These are phyloP conservation scores for Hymenoscyphus fructigenus DNA, from an alignment of 2,329 filamentous ascomycete species.

Conservation along the genomic window DNA sequence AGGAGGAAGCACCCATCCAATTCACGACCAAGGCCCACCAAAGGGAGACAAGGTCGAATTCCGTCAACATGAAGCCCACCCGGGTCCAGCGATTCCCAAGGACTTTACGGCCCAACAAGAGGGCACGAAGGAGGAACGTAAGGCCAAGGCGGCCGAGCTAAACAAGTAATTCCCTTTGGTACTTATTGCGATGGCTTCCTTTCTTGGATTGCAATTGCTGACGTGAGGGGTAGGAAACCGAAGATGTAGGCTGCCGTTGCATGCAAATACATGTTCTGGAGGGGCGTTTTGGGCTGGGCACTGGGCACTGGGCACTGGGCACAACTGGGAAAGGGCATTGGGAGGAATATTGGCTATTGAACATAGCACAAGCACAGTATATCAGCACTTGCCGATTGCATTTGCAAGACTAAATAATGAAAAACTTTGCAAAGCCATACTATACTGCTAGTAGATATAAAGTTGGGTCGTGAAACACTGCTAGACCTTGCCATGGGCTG, in stretches of 20 bases:
- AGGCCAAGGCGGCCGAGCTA: slow-evolving; percentile 62
- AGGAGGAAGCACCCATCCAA: slow-evolving; percentile 39
- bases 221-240: slow-evolving; percentile 4
- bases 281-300: neutral
- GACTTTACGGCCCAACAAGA: slow-evolving; percentile 54
- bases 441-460: neutral
- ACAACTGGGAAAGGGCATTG: neutral
- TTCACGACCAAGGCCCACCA: slow-evolving; percentile 38
- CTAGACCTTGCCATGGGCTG: neutral
- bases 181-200: slow-evolving; percentile 16
- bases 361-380: no score
- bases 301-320: neutral
- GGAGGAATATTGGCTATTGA: neutral
- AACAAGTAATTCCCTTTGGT: slow-evolving; percentile 51
- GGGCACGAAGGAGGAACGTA: slow-evolving; percentile 67
- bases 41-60: slow-evolving; percentile 50
- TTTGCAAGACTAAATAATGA: neutral
- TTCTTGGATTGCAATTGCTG: neutral
- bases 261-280: neutral
- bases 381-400: neutral
- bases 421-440: neutral
- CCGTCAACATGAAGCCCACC: slow-evolving; percentile 53
- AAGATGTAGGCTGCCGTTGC: slow-evolving; percentile 7
- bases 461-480: neutral
- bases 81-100: slow-evolving; percentile 56